These are phyloP conservation scores for Alloascoidea hylecoeti DNA, from an alignment of 805 yeast genomes.

Conservation along the genomic window DNA sequence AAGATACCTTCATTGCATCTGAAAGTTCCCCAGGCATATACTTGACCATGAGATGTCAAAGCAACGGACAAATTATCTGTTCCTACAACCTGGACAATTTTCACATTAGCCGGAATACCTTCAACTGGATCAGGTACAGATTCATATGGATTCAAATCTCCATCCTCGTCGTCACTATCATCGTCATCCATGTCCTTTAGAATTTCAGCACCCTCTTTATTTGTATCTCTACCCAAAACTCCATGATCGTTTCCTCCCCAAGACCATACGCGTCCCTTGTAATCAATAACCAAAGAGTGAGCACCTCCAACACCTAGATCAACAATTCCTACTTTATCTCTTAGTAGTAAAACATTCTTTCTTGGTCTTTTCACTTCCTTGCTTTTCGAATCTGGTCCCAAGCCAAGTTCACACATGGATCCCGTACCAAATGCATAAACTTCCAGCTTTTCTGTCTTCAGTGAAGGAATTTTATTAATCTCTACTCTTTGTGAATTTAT, in stretches of 20 bases:
- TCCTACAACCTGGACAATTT: slow-evolving; percentile 74
- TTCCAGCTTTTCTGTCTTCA: slow-evolving; percentile 40
- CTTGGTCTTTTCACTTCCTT: slow-evolving; percentile 95
- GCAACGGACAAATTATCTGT: slow-evolving; percentile 86
- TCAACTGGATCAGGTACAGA: slow-evolving; percentile 79
- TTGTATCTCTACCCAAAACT: slow-evolving; percentile 80
- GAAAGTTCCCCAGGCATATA: slow-evolving; percentile 97
- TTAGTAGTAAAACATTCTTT: slow-evolving; percentile 60
- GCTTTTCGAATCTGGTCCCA: slow-evolving; percentile 89
- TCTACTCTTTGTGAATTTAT: background rate
- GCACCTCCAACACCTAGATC: slow-evolving; percentile 93
- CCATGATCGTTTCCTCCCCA: slow-evolving; percentile 97
- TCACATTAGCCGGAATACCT: slow-evolving; percentile 30
- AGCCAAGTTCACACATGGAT: slow-evolving; percentile 92
- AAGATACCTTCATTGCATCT: slow-evolving; percentile 77
- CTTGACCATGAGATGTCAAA: slow-evolving; percentile 67
- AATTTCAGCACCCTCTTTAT: slow-evolving; percentile 41
- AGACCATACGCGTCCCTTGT: slow-evolving; percentile 75
- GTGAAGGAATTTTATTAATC: slow-evolving; percentile 11
- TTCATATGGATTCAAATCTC: slow-evolving; percentile 78
- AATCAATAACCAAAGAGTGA: slow-evolving; percentile 78
- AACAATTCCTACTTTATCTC: slow-evolving; percentile 56
- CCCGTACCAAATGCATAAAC: slow-evolving; percentile 95
- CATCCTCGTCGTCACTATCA: slow-evolving; percentile 47
- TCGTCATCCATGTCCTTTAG: slow-evolving; percentile 53